A percentile compares a stretch with the other conserved stretches of the same genome.
These are phyloP conservation scores for Escallonia rubra DNA, from an alignment of 129 eudicot genomes.

Conservation along the genomic window DNA sequence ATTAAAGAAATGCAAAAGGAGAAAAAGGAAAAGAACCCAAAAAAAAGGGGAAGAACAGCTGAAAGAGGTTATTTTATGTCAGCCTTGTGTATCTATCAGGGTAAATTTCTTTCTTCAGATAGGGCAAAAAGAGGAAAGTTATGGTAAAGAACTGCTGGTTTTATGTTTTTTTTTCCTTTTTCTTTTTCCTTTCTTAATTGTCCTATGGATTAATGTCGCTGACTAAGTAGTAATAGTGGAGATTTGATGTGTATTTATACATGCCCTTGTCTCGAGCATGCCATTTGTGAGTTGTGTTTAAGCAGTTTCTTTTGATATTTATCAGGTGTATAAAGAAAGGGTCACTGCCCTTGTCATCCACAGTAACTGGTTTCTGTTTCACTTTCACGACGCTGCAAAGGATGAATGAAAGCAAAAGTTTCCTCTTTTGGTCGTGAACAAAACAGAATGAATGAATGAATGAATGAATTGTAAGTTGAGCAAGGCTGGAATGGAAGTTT, in stretches of 20 bases:
- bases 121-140: conserved; percentile 34
- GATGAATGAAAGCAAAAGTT: too few relatives aligned
- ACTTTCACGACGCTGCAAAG: too few relatives aligned
- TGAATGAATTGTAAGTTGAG: too few relatives aligned
- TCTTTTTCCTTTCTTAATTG: conserved; percentile 24
- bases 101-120: conserved; percentile 72
- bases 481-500: too few relatives aligned
- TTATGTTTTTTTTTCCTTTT: conserved; percentile 28
- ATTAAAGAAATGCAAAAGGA: conserved; percentile 22
- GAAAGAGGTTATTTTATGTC: conserved; percentile 50
- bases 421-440: too few relatives aligned
- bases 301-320: too few relatives aligned
- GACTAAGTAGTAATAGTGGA: conserved; percentile 61
- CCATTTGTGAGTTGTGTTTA: too few relatives aligned
- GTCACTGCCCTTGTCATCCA: too few relatives aligned
- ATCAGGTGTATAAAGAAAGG: too few relatives aligned
- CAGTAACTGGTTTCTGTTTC: too few relatives aligned
- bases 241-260: conserved; percentile 68
- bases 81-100: conserved; percentile 86
- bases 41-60: conserved; percentile 16
- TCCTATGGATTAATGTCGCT: conserved; percentile 55
- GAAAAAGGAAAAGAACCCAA: not conserved
- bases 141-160: conserved; percentile 49
- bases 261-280: not conserved
- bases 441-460: too few relatives aligned